Conservation (phyloP, 495 filamentous ascomycete genomes). For the Neurospora discreta region DNA sequence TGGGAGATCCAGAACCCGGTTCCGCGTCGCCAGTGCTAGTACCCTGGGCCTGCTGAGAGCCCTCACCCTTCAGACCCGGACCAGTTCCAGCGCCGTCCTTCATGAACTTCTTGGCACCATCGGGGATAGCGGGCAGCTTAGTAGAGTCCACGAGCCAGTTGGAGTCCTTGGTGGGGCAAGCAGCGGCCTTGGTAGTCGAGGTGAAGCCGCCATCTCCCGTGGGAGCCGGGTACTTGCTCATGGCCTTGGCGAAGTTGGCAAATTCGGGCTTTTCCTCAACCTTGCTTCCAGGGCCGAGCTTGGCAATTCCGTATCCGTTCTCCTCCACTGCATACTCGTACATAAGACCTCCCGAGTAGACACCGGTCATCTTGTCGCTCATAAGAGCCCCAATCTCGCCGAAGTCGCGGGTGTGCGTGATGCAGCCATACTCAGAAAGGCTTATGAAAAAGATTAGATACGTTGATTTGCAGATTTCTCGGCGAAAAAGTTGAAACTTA, state of each 20-base stretch:
- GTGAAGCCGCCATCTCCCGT: conserved; percentile 69
- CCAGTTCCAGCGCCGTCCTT: conserved; percentile 61
- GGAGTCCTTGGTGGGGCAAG: conserved; percentile 57
- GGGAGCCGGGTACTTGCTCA: conserved; percentile 52
- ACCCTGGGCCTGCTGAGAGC: conserved; percentile 58
- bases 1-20: conserved; percentile 48
- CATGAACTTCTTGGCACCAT: conserved; percentile 54
- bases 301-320: conserved; percentile 67
- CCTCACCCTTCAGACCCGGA: conserved; percentile 57
- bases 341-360: conserved; percentile 92
- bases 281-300: conserved; percentile 41
- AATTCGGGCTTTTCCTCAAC: conserved; percentile 49
- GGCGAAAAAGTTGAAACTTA: conserved; percentile 3
- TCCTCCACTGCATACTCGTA: conserved; percentile 86
- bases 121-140: conserved; percentile 65
- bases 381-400: conserved; percentile 73
- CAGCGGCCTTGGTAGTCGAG: conserved; percentile 46
- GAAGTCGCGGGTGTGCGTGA: conserved; percentile 66
- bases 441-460: conserved; percentile 15
- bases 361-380: conserved; percentile 69
- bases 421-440: conserved; percentile 91
- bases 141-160: conserved; percentile 63
- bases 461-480: background rate
- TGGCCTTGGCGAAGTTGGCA: conserved; percentile 51
- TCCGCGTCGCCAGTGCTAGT: conserved; percentile 49